Conservation (phyloP, 2,329 filamentous ascomycete species). For the Cercospora berteroae region DNA sequence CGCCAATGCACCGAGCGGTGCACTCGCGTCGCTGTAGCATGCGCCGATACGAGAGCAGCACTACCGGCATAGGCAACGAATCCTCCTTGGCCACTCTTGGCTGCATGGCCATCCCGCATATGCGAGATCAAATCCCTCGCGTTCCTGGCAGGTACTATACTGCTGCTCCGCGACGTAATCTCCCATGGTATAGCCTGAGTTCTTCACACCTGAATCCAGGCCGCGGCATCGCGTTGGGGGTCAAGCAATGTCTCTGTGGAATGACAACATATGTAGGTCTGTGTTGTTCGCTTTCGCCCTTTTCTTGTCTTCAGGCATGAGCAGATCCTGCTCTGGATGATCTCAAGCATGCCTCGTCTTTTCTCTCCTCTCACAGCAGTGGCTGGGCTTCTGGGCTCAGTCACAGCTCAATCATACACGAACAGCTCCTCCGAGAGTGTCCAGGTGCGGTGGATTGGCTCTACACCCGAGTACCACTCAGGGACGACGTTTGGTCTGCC, state of each 20-base stretch:
- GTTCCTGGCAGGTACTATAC: constrained; percentile 1
- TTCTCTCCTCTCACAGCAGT: neutral
- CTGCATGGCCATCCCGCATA: neutral
- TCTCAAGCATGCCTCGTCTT: neutral
- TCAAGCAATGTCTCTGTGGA: neutral
- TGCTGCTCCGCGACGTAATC: neutral
- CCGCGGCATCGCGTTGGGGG: constrained; percentile 5
- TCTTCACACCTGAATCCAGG: neutral
- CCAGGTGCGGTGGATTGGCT: constrained; percentile 15
- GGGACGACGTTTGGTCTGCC: constrained; percentile 44
- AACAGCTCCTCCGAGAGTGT: constrained; percentile 9
- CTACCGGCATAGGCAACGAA: neutral
- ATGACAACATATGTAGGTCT: constrained; percentile 5
- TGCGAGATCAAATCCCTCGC: neutral
- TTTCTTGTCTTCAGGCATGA: neutral
- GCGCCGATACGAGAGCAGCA: constrained; percentile 5
- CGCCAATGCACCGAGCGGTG: neutral
- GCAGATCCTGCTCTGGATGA: neutral
- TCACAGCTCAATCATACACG: neutral
- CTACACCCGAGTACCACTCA: constrained; percentile 23
- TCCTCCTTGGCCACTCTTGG: neutral
- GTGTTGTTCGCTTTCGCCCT: neutral
- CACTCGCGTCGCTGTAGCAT: constrained; percentile 3
- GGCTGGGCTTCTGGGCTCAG: neutral
- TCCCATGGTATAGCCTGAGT: neutral